Conservation (phyloP, 148 eudicot genomes). For the Fallopia convolvulus region DNA sequence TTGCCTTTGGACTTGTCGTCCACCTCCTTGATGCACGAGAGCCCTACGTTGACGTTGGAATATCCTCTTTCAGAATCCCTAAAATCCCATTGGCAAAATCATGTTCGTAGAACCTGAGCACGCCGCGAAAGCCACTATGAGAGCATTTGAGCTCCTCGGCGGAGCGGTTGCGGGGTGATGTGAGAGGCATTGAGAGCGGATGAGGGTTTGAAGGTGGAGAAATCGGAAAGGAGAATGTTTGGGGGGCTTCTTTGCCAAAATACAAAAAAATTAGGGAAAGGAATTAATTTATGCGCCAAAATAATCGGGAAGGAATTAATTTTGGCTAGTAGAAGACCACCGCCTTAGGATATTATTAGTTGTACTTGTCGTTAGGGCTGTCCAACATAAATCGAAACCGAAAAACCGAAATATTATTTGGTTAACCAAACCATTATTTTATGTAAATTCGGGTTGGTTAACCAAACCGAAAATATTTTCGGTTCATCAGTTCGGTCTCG, state of each 20-base stretch:
- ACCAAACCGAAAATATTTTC: too few species aligned
- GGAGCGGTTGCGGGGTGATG: constrained; percentile 60
- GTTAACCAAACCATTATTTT: too few species aligned
- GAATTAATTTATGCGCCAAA: too few species aligned
- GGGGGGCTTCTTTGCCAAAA: constrained; percentile 37
- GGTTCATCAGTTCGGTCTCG: too few species aligned
- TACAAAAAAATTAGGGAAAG: too few species aligned
- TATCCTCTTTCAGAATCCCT: constrained; percentile 41
- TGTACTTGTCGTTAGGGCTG: too few species aligned
- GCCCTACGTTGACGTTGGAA: constrained; percentile 35
- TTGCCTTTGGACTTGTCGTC: constrained; percentile 79
- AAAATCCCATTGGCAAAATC: constrained; percentile 19
- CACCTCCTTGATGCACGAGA: constrained; percentile 22
- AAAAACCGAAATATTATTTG: too few species aligned
- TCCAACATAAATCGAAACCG: too few species aligned
- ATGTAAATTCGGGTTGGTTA: too few species aligned
- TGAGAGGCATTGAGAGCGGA: constrained; percentile 35
- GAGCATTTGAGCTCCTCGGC: constrained; percentile 62
- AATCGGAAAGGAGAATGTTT: constrained; percentile 46
- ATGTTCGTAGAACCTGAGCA: constrained; percentile 36
- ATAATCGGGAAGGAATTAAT: too few species aligned
- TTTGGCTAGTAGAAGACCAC: too few species aligned
- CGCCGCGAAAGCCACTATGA: constrained; percentile 49
- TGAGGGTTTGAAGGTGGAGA: constrained; percentile 20
- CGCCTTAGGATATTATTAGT: too few species aligned